Base-by-base conservation (phyloP, 192 early-diverging fungal genomes). In the Linnemannia elongata region DNA sequence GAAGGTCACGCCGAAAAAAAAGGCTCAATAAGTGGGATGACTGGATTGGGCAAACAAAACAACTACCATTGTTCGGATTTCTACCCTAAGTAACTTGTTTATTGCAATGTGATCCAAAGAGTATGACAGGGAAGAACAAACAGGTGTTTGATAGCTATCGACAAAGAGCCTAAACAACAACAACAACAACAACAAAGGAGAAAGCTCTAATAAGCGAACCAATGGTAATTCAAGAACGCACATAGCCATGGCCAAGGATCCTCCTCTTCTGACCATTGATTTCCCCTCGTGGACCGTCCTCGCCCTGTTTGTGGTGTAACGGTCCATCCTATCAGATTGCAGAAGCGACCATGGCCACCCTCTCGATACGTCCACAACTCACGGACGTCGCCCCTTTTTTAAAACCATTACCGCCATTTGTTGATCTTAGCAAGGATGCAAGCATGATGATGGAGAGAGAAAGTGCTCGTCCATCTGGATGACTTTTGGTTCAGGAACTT, bases 301-400 rank as follows among this genome's bases (percentile, higher is more conserved):
- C 35, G 60, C 60, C 9, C 12, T 66, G 60, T 66, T 66, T 66
- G 60, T 66, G 60, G 60, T 8, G 12, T 30, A 12, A 33, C 1
- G 60, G 27, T 33, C 10, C 60, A 66, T 66, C 60, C 60, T 66
- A 66, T 66, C 60, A 66, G 30, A 27, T 30, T 66, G 1, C 60
- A 66, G 60, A 66, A 66, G 8, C 30, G 60, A 66, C 60, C 60
- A 66, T 66, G 60, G 60, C 60, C 7, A 27, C 60, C 60, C n/a
- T 12, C 27, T 66, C 27, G 30, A 66, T 66, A 66, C 60, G 60
- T 66, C 30, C 60, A 66, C 13, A 66, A 15, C 60, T 15, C n/a
- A 33, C 27, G 13, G 1, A 30, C 30, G 1, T 66, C 13, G 6
- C 17, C 49, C 49, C 18, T 17, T 66, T 30, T 30, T 66, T 66